Evolutionary conservation across 2,329 filamentous ascomycete species (phyloP), one percentile per base, ranked within the genome.

Genomic region (Neonectria faginata): DNA sequence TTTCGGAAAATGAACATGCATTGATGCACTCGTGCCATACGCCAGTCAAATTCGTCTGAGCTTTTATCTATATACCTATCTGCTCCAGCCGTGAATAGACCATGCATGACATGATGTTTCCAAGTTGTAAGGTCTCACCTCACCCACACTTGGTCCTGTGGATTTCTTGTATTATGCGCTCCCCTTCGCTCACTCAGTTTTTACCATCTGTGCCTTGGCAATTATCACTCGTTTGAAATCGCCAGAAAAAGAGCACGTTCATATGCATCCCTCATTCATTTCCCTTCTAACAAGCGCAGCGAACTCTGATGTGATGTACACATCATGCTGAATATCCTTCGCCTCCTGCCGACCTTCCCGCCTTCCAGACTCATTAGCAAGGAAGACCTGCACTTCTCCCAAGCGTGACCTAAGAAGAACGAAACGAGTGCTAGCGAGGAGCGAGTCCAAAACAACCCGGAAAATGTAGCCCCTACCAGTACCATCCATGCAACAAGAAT

Each of bases 321-420:
- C 53, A 59, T 41, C 57, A 64, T 65, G 57, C 65, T 54, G 33
- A 65, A 65, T 60, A 41, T 48, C 53, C 42, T 62, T 53, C 63
- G 57, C 57, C 47, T 65, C 60, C 48, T 58, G 45, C 29, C 62
- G 54, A 45, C 60, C 44, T 41, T 63, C 27, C 31, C 57, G 27
- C 55, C 52, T 48, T 53, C 47, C 59, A 60, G 55, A 63, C 56
- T 58, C 62, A 33, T 29, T 48, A 56, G 62, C 67, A 62, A 60
- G 48, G 60, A 65, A 77, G 77, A 76, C 72, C 76, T 78, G 76
- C 76, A 78, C 76, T 76, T 76, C 76, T 72, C 72, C 65, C 54
- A 31, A 56, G 57, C 63, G 58, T 65, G 57, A 54, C 41, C 53
- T 48, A 20, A 36, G 29, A 25, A 65, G 10, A 45, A 56, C 25